Evolutionary conservation across 2,329 filamentous ascomycete genomes (phyloP).

Genomic region (Stemphylium lycopersici): DNA sequence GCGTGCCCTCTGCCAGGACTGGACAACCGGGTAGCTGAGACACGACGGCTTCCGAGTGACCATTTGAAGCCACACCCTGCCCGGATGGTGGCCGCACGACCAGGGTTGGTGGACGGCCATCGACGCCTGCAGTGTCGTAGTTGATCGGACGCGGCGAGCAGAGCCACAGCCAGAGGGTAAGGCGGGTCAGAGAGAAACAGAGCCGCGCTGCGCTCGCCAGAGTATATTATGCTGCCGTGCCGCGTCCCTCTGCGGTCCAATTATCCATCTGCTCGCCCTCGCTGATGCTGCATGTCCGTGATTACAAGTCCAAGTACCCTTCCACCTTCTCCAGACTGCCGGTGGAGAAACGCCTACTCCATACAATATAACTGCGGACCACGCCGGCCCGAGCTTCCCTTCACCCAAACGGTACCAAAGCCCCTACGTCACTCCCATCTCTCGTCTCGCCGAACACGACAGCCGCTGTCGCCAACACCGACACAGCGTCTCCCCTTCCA

Average conservation of each 20-base stretch:
- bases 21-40: slow-evolving; percentile 23
- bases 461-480: slow-evolving; percentile 22
- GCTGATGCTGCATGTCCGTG: not conserved
- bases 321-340: too few species aligned
- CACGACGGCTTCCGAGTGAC: slow-evolving; percentile 32
- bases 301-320: too few species aligned
- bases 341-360: too few species aligned
- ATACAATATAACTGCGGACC: slow-evolving; percentile 11
- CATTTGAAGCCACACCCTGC: slow-evolving; percentile 38
- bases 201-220: slow-evolving; percentile 11
- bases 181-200: slow-evolving; percentile 17
- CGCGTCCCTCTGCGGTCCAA: slow-evolving; percentile 14
- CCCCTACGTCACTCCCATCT: slow-evolving; percentile 28
- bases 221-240: slow-evolving; percentile 27
- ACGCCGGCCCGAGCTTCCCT: slow-evolving; percentile 25
- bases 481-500: slow-evolving; percentile 3
- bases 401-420: slow-evolving; percentile 1
- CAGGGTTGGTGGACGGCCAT: slow-evolving; percentile 12
- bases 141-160: slow-evolving; percentile 3
- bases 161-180: slow-evolving; percentile 16
- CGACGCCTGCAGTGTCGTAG: not conserved
- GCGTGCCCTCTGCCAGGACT: slow-evolving; percentile 19
- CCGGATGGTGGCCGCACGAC: slow-evolving; percentile 26
- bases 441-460: slow-evolving; percentile 20
- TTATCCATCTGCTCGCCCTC: slow-evolving; percentile 2